Evolutionary conservation across 2,329 filamentous ascomycete genomes (phyloP).

Genomic region (Zarea fungicola): DNA sequence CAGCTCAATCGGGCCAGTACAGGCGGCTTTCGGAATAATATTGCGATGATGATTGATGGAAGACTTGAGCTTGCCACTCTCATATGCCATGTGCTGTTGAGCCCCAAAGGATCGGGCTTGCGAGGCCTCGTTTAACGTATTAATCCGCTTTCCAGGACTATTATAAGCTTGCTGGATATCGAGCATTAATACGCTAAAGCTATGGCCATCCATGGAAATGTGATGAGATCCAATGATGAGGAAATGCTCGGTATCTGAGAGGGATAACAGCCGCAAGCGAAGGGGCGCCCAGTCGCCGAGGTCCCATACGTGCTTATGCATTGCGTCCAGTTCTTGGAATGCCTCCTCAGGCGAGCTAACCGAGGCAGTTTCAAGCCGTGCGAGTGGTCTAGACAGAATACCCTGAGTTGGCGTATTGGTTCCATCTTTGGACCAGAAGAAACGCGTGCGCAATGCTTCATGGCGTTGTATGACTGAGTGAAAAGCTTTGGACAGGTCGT

Average conservation of each 20-base stretch:
- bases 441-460: neutral
- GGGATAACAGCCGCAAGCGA: neutral
- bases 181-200: neutral
- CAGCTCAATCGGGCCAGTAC: neutral
- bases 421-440: neutral
- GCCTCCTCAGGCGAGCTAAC: neutral
- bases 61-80: slow-evolving; percentile 1
- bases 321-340: neutral
- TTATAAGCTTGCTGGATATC: neutral
- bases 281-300: neutral
- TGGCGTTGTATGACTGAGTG: slow-evolving; percentile 18
- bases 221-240: slow-evolving; percentile 1
- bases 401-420: slow-evolving; percentile 8
- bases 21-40: neutral
- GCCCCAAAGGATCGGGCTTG: neutral
- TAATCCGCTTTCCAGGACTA: neutral
- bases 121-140: neutral
- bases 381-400: slow-evolving; percentile 6
- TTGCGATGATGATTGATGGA: neutral
- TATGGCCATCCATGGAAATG: slow-evolving; percentile 6
- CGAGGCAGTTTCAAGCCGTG: neutral
- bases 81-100: neutral
- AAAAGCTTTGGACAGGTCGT: slow-evolving; percentile 29
- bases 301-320: neutral
- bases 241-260: neutral